Evolutionary conservation across 306 rosid genomes (phyloP), one percentile per base, ranked within the genome.

Genomic region (Amphicarpaea edgeworthii): DNA sequence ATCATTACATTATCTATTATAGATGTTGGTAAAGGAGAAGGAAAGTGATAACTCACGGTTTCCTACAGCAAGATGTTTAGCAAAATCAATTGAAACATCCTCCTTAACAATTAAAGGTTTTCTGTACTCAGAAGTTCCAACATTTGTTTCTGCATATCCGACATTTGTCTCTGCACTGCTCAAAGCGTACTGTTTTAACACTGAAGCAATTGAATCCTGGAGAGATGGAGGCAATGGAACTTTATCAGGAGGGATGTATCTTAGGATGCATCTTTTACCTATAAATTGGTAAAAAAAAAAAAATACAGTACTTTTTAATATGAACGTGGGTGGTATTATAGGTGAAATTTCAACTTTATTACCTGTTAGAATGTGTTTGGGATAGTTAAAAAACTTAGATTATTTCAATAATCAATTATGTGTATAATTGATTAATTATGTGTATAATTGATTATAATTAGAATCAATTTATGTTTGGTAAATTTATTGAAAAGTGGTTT

Each of bases 191-290:
- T 16, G 63, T 49, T 50, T 50, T 4, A 85, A 71, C 60, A 68
- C 78, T 14, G 88, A 60, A 63, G 77, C 87, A 80, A 86, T 77
- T 12, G 93, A 85, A 32, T 69, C 88, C 59, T 70, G 86, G 66
- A 87, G 90, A 70, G 97, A 94, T 55, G 86, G 86, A 26, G 90
- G 87, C 91, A 89, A 45, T 30, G 97, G 96, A 53, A 92, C 87
- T 87, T 88, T 80, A 75, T 85, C 77, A 6, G 98, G 98, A 62
- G 98, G 97, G 73, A 92, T 90, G 67, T 94, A 94, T 90, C 98
- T 86, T 61, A 94, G 88, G 78, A 94, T 89, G n/a, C n/a, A n/a
- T n/a, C n/a, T n/a, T n/a, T n/a, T n/a, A n/a, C n/a, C n/a, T n/a
- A n/a, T n/a, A n/a, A n/a, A n/a, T n/a, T n/a, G n/a, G n/a, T n/a